A percentile compares a stretch with the other conserved stretches of the same genome.
Evolutionary conservation across 768 basidiomycete genomes (phyloP).

Genomic region (Leccinum arenicola): DNA sequence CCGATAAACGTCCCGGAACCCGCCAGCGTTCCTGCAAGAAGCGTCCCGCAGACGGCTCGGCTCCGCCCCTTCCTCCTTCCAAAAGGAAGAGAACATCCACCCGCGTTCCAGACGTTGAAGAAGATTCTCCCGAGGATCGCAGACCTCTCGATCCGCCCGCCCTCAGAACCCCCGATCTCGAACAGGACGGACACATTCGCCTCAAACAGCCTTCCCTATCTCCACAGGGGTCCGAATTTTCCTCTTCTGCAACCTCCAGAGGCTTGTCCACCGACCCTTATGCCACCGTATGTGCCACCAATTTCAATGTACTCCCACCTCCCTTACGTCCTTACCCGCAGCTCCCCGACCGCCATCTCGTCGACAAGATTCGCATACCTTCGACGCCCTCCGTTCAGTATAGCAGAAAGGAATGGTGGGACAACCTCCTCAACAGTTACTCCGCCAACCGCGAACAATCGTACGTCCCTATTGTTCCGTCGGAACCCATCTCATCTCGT

Average conservation of each 20-base stretch:
- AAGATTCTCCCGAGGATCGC: conserved; percentile 24
- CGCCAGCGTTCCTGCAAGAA: conserved; percentile 85
- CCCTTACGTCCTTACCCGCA: conserved; percentile 15
- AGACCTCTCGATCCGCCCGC: conserved; percentile 26
- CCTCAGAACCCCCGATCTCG: conserved; percentile 26
- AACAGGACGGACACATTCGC: conserved; percentile 22
- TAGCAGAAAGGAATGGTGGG: conserved; percentile 45
- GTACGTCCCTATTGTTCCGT: conserved; percentile 25
- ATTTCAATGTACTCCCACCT: neutral
- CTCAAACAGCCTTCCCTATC: conserved; percentile 33
- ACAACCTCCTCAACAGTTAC: conserved; percentile 44
- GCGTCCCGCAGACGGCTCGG: conserved; percentile 56
- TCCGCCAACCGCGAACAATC: conserved; percentile 40
- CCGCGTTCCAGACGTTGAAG: conserved; percentile 33
- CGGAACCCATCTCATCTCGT: conserved; percentile 2
- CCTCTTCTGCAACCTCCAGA: conserved; percentile 28
- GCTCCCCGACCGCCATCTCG: conserved; percentile 27
- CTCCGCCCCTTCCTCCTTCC: conserved; percentile 45
- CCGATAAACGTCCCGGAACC: conserved; percentile 83
- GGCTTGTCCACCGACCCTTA: conserved; percentile 27
- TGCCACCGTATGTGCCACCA: conserved; percentile 20
- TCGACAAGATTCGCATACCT: conserved; percentile 28
- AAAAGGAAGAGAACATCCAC: conserved; percentile 50
- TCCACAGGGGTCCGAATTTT: conserved; percentile 30
- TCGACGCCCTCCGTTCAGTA: conserved; percentile 32